Evolutionary conservation across 805 yeast species (phyloP), one percentile per base, ranked within the genome.

Genomic region (Starmerella bombi): DNA sequence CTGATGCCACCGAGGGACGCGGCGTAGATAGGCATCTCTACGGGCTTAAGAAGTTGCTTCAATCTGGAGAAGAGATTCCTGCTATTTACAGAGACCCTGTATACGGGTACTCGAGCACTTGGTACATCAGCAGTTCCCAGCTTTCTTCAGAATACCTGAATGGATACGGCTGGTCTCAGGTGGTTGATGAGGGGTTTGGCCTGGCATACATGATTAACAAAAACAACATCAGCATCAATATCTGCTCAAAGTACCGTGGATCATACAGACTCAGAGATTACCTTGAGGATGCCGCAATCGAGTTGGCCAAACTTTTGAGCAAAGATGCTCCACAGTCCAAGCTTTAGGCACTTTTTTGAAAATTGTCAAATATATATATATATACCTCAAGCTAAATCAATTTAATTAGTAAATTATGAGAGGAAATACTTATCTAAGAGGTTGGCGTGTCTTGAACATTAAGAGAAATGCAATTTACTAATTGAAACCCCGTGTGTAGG

Each of bases 131-230:
- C 16, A 75, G 94, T 2, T 84, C 95, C 1, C 97, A 88, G 62
- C 69, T 88, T 50, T 80, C 91, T 7, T 80, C 93, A 4, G 81
- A 78, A 53, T 68, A 67, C 60, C 82, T 84, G 63, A 84, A 84
- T 59, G 86, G 93, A 34, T 88, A 86, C 70, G 98, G 98, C 25
- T 88, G 85, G 83, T 74, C 94, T 16, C 94, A 93, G 60, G 97
- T 91, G 37, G 76, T 80, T 52, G 94, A 86, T 56, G 82, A 79
- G 46, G 98, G 98, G 7, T 77, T 81, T 54, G 98, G 97, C 6
- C 70, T 83, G 48, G 96, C 94, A 7, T 88, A 88, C 66, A 83
- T 85, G 83, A 70, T 88, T 55, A 85, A 82, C 67, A 73, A 74
- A 44, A 80, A 86, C 52, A 78, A 81, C 75, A 55, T 85, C 50